Conservation (phyloP, 768 basidiomycete genomes). For the Sarcomyxa edulis region DNA sequence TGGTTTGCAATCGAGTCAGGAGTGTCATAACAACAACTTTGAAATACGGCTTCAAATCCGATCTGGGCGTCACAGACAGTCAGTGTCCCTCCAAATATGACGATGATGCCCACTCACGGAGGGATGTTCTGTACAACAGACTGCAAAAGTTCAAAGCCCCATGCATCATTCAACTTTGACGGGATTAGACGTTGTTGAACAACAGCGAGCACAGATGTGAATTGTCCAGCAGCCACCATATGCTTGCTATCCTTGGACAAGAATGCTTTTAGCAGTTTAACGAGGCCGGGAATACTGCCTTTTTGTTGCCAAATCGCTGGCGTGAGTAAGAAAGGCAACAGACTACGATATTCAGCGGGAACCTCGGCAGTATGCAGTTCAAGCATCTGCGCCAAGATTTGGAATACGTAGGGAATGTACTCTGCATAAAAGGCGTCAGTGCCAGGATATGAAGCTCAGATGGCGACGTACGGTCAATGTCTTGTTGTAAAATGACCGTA, state of each 20-base stretch:
- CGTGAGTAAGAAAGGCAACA: slow-evolving; percentile 80
- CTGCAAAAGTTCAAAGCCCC: slow-evolving; percentile 88
- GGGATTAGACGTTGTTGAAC: slow-evolving; percentile 87
- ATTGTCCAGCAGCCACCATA: slow-evolving; percentile 68
- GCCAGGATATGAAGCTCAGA: background rate
- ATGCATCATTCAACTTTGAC: slow-evolving; percentile 81
- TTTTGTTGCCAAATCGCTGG: slow-evolving; percentile 90
- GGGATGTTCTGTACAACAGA: slow-evolving; percentile 68
- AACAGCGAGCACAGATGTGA: slow-evolving; percentile 78
- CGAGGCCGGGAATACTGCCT: slow-evolving; percentile 91
- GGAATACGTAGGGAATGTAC: slow-evolving; percentile 97
- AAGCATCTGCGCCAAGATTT: slow-evolving; percentile 93
- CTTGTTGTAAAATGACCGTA: slow-evolving; percentile 82
- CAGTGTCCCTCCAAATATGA: background rate
- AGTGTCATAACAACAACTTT: slow-evolving; percentile 72
- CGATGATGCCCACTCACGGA: slow-evolving; percentile 47
- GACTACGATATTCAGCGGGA: slow-evolving; percentile 70
- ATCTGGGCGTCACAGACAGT: slow-evolving; percentile 29
- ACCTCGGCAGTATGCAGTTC: slow-evolving; percentile 65
- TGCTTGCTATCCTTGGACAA: slow-evolving; percentile 61
- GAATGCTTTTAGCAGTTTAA: slow-evolving; percentile 82
- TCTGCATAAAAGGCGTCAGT: slow-evolving; percentile 41
- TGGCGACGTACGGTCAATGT: slow-evolving; percentile 74
- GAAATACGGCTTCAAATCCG: slow-evolving; percentile 65
- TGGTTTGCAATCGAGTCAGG: slow-evolving; percentile 80